phyloP scores from a whole-genome alignment of 306 rosid species.

The Acmispon strigosus region DNA sequence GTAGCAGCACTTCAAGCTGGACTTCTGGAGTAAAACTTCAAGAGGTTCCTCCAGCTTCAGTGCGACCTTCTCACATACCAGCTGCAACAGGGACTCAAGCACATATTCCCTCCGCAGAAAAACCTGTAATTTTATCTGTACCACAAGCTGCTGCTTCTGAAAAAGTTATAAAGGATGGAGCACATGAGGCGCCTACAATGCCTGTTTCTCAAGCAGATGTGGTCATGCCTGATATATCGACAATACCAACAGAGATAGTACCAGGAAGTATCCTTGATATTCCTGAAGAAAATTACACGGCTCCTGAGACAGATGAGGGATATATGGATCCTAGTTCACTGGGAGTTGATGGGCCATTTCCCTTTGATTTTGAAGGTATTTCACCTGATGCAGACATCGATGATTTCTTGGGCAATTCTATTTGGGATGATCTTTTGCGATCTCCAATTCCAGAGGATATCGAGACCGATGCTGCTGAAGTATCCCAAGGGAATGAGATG shows the following conservation, averaged over 20 bases:
- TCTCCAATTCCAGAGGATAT: constrained; percentile 46
- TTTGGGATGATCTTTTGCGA: constrained; percentile 60
- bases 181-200: constrained; percentile 33
- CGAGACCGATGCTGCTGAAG: constrained; percentile 39
- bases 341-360: constrained; percentile 39
- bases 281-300: constrained; percentile 45
- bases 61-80: constrained; percentile 40
- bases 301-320: constrained; percentile 39
- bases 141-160: constrained; percentile 41
- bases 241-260: constrained; percentile 40
- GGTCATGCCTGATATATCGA: constrained; percentile 61
- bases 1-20: constrained; percentile 55
- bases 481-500: constrained; percentile 36
- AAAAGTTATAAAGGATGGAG: constrained; percentile 34
- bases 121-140: constrained; percentile 46
- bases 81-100: constrained; percentile 28
- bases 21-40: constrained; percentile 72
- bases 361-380: constrained; percentile 51
- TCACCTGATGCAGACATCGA: constrained; percentile 64
- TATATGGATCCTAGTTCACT: constrained; percentile 42
- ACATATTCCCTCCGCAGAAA: constrained; percentile 30
- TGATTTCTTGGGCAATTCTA: constrained; percentile 45
- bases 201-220: constrained; percentile 45
- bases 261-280: constrained; percentile 39
- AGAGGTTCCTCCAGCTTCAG: constrained; percentile 62